These are phyloP conservation scores for Podila minutissima DNA, from an alignment of 192 early-diverging fungal species.

Conservation along the genomic window DNA sequence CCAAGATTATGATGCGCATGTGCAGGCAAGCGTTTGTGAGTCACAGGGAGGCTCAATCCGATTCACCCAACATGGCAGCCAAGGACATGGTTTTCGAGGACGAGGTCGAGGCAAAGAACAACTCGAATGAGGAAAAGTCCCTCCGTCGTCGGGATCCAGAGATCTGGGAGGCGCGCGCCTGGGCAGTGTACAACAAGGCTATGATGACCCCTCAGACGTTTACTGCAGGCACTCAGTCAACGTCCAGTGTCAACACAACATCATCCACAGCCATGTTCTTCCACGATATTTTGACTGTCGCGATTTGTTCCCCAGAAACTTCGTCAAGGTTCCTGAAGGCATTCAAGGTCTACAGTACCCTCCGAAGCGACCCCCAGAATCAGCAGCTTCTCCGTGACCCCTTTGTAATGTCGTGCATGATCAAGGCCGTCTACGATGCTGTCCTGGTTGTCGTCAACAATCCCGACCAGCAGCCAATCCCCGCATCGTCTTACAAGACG, in stretches of 20 bases:
- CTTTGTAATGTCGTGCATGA: constrained; percentile 38
- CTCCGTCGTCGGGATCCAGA: constrained; percentile 7
- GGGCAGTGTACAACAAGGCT: constrained; percentile 47
- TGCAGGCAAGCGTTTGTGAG: constrained; percentile 37
- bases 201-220: constrained; percentile 25
- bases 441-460: constrained; percentile 19
- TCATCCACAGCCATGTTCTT: constrained; percentile 18
- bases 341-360: constrained; percentile 37
- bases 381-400: constrained; percentile 39
- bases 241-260: not conserved
- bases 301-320: constrained; percentile 29
- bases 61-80: constrained; percentile 6
- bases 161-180: constrained; percentile 45
- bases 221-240: not conserved
- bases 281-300: constrained; percentile 43
- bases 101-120: not conserved
- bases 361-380: constrained; percentile 26
- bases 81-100: constrained; percentile 19
- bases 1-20: constrained; percentile 43
- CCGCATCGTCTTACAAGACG: not conserved
- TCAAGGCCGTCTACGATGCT: constrained; percentile 48
- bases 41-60: constrained; percentile 12
- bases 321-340: constrained; percentile 43
- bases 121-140: not conserved
- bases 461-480: constrained; percentile 5